Conservation (phyloP, 139 green algal genomes). For the Chlorella vulgaris region DNA sequence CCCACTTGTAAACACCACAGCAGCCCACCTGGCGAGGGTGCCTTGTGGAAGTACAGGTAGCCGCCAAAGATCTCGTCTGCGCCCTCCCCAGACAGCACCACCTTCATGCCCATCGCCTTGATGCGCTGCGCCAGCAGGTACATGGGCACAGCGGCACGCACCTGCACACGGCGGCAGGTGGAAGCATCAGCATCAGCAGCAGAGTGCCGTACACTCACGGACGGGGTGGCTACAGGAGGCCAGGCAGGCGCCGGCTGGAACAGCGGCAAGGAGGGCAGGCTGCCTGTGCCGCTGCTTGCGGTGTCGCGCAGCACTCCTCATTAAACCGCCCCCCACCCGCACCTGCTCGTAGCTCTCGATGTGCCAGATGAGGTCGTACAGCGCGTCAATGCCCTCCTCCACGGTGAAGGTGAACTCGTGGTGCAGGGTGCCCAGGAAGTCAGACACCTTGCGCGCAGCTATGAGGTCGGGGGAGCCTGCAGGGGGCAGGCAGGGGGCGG, state of each 20-base stretch:
- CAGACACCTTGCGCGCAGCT: constrained; percentile 87
- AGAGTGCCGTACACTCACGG: too few relatives aligned
- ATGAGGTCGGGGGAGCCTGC: constrained; percentile 90
- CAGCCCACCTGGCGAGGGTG: constrained; percentile 68
- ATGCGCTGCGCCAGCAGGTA: constrained; percentile 96
- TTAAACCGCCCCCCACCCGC: too few relatives aligned
- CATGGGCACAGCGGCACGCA: constrained; percentile 94
- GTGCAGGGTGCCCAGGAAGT: constrained; percentile 93
- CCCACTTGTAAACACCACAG: too few relatives aligned
- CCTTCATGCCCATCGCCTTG: constrained; percentile 94
- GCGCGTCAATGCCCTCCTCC: constrained; percentile 93
- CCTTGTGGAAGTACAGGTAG: constrained; percentile 99
- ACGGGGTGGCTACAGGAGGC: too few relatives aligned
- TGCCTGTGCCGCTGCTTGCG: too few relatives aligned
- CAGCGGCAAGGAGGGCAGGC: too few relatives aligned
- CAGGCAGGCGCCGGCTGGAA: too few relatives aligned
- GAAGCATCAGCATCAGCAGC: too few relatives aligned
- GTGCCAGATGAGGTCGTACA: constrained; percentile 95
- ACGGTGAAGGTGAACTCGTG: constrained; percentile 98
- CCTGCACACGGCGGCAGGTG: constrained; percentile 37
- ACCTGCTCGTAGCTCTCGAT: constrained; percentile 92
- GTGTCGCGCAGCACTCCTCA: too few relatives aligned
- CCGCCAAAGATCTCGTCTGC: constrained; percentile 96
- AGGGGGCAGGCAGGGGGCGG: not conserved
- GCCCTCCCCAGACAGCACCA: constrained; percentile 97